Conservation (phyloP, 2,329 filamentous ascomycete species). For the Apiospora pterosperma region DNA sequence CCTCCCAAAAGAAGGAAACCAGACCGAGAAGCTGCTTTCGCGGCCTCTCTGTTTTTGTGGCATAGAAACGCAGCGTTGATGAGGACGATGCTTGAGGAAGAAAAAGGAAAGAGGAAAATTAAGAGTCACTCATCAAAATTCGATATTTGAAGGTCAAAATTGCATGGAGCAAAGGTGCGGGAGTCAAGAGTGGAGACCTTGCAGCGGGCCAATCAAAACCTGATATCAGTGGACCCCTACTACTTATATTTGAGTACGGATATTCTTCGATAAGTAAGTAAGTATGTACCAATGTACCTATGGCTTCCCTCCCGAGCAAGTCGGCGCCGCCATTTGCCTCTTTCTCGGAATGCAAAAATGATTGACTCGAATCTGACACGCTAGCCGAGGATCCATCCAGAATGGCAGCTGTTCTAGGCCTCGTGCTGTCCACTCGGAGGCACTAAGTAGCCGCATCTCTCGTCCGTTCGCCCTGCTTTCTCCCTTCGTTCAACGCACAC, state of each 20-base stretch:
- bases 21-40: slow-evolving; percentile 33
- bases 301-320: slow-evolving; percentile 2
- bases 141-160: slow-evolving; percentile 4
- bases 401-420: background rate
- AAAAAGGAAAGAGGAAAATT: slow-evolving; percentile 33
- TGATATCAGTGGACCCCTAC: background rate
- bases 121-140: slow-evolving; percentile 14
- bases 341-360: background rate
- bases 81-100: slow-evolving; percentile 71
- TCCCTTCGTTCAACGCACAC: slow-evolving; percentile 3
- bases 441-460: background rate
- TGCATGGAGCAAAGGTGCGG: background rate
- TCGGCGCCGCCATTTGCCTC: background rate
- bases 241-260: too few relatives aligned
- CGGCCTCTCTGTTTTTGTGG: slow-evolving; percentile 66
- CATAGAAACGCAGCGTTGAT: slow-evolving; percentile 95
- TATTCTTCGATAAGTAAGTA: too few relatives aligned
- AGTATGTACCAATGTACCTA: background rate
- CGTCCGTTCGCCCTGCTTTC: background rate
- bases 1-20: slow-evolving; percentile 15
- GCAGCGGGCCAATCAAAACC: background rate
- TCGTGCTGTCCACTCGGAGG: background rate
- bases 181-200: background rate
- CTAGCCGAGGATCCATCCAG: background rate
- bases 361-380: background rate